Base-by-base conservation (phyloP, 2,329 filamentous ascomycete species). In the Ilyonectria robusta region DNA sequence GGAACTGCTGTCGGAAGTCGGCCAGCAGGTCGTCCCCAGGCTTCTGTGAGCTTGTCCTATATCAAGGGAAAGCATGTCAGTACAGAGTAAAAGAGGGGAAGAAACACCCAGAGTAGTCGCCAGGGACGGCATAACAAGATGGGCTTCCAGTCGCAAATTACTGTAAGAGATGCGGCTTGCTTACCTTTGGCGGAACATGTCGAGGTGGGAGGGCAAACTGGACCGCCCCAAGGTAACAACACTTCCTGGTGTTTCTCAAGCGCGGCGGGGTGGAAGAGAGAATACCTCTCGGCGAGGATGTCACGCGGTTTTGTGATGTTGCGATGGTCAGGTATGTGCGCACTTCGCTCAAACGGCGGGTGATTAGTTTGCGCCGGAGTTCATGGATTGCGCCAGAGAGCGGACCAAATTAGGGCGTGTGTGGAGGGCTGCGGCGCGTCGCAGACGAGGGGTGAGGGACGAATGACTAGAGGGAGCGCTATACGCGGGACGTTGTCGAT, bases 1-100 rank as follows among this genome's bases (percentile, higher is more conserved):
- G 92, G 77, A 97, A 97, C 73, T 89, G 91, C 76, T 93, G 89
- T 80, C 93, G 93, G 83, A 97, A 97, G 80, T 90, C 91, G 81
- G 91, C 91, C 79, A 96, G 91, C 78, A 97, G 87, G 76, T 95
- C 93, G 78, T 95, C 93, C 80, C 90, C 91, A 62, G 94, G 94
- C 84, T 97, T 97, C 81, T 94, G 93, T 62, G 93, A 91, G 80
- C 89, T 94, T 77, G 89, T 93, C 83, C 92, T 93, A 73, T 9
- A 54, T 23, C 50, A 9, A 26, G 21, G 55, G 57, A 58, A 57
- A 46, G 23, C 4, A 23, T 29, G 57, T 35, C 13, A 23, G 35
- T 23, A 31, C 23, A 44, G 2, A 11, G 29, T 35, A 31, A 19
- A 47, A 26, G 21, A 26, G 6, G 6, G 10, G 15, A 29, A 17